Base-by-base conservation (phyloP, 179 eudicot genomes). In the Kewa caespitosa region DNA sequence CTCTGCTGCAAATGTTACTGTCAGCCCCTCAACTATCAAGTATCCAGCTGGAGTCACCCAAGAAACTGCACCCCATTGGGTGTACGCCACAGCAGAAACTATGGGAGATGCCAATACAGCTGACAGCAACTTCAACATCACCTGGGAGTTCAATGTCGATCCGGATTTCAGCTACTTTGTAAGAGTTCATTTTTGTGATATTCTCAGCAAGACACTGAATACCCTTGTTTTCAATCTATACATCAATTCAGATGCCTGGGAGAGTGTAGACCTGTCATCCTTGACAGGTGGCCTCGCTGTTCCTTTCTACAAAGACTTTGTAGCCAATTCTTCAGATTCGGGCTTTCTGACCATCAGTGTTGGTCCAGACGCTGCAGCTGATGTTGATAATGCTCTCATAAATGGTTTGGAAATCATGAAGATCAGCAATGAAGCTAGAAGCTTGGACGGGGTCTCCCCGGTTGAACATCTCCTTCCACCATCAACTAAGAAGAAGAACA, bases 331-430 rank as follows among this genome's bases (percentile, higher is more conserved):
- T 73, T 84, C 93, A 23, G 84, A 80, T 55, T 75, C 89, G 27
- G 84, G 81, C 42, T 52, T 84, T 31, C 80, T 91, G 80, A 88
- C 88, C 2, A 67, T 91, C 27, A 88, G 91, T 75, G 81, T 91
- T 41, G 92, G 97, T 54, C 94, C 97, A 25, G 91, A 87, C 76
- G 10, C 81, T 10, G 67, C 42, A 37, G 85, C 85, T 30, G 90
- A 87, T 39, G 14, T 2, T 10, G 30, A 61, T 20, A 74, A 83
- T 81, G 94, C 92, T 12, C 81, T 86, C 72, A 67, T 91, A 85
- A 91, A 90, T 62, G 97, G 97, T 42, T 70, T 91, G 77, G 97
- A 91, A 80, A 83, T 91, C 77, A 75, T 91, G 89, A 91, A 88
- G 84, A 82, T 90, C 52, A 91, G 90, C 81, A 91, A 90, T 78